Evolutionary conservation across 2,329 filamentous ascomycete species (phyloP).

Genomic region (Trichoderma koningii): DNA sequence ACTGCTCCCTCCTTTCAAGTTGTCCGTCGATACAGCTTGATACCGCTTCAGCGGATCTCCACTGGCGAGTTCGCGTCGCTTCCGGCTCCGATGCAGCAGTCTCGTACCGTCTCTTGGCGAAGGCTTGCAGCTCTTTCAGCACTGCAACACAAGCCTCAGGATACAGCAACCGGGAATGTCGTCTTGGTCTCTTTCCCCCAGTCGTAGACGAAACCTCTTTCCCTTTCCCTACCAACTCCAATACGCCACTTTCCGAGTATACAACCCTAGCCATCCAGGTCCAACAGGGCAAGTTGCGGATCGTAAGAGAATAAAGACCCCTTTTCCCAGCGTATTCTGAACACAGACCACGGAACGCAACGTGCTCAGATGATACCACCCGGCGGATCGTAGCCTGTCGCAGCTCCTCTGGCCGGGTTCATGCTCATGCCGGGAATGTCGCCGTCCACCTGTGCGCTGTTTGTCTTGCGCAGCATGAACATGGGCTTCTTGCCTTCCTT

Average conservation of each 20-base stretch:
- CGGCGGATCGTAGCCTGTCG: conserved; percentile 57
- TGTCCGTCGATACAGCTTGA: neutral
- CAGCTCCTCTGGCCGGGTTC: conserved; percentile 47
- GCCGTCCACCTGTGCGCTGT: conserved; percentile 55
- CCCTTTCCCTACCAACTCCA: conserved; percentile 9
- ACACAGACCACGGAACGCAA: neutral
- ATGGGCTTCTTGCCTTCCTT: conserved; percentile 97
- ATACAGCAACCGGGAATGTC: neutral
- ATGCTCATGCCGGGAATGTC: conserved; percentile 58
- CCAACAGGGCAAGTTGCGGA: neutral
- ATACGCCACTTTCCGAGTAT: conserved; percentile 5
- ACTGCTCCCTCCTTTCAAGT: neutral
- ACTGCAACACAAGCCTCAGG: neutral
- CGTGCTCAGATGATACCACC: conserved; percentile 59
- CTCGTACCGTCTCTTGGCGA: neutral
- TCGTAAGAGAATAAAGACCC: neutral
- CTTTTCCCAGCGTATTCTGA: neutral
- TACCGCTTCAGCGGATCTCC: neutral
- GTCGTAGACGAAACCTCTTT: neutral
- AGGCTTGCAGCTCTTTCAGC: neutral
- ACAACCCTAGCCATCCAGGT: neutral
- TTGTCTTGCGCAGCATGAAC: conserved; percentile 89
- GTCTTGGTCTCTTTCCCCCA: neutral
- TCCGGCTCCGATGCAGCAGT: conserved; percentile 4
- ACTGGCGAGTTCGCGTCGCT: neutral